phyloP scores from a whole-genome alignment of 2,329 filamentous ascomycete genomes.

The Talaromyces sp. region DNA sequence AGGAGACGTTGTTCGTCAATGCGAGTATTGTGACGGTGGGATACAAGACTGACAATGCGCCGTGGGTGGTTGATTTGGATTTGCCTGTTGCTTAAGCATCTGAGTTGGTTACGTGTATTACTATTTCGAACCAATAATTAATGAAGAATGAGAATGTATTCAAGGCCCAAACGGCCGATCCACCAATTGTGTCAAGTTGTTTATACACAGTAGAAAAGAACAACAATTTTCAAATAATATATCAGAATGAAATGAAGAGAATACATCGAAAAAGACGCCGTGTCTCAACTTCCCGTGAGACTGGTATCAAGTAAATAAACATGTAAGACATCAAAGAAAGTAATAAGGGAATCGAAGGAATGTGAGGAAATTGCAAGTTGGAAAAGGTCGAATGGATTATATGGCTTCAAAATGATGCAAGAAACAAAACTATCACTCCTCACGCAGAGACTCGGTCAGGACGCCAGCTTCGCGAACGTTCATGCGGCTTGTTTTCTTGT shows the following conservation, averaged over 20 bases:
- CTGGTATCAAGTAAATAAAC: slow-evolving; percentile 20
- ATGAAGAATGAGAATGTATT: neutral
- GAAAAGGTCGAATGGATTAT: no score
- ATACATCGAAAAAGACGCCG: slow-evolving; percentile 3
- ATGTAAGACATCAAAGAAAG: slow-evolving; percentile 15
- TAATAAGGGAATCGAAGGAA: neutral
- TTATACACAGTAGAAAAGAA: slow-evolving; percentile 15
- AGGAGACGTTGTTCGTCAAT: slow-evolving; percentile 59
- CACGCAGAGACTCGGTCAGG: slow-evolving; percentile 32
- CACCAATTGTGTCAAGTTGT: neutral
- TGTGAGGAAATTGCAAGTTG: no score
- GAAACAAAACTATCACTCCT: slow-evolving; percentile 32
- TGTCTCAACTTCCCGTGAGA: slow-evolving; percentile 18
- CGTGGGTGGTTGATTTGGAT: slow-evolving; percentile 59
- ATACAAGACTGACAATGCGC: slow-evolving; percentile 52
- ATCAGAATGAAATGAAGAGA: slow-evolving; percentile 8
- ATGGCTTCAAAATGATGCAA: neutral
- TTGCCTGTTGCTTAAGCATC: slow-evolving; percentile 29
- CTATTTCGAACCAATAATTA: neutral
- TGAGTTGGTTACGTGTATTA: neutral
- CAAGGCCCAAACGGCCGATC: neutral
- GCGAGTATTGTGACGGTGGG: slow-evolving; percentile 55
- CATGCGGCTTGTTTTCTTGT: slow-evolving; percentile 64
- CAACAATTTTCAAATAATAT: neutral
- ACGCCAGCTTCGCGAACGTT: slow-evolving; percentile 40